These are phyloP conservation scores for Macrophomina pseudophaseolina DNA, from an alignment of 2,329 filamentous ascomycete genomes.

Conservation along the genomic window DNA sequence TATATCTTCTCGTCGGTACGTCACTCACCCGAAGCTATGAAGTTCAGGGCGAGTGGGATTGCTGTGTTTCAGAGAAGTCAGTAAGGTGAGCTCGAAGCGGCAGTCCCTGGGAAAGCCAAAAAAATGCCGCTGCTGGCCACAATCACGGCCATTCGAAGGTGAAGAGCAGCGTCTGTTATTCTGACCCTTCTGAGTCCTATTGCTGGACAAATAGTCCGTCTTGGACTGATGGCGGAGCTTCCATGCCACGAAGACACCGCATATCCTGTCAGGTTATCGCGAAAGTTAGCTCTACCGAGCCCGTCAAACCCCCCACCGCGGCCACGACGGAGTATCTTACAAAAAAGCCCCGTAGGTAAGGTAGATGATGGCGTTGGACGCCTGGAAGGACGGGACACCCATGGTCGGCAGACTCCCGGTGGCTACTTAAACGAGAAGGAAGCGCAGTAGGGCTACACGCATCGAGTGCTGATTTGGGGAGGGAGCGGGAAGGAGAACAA, in stretches of 20 bases:
- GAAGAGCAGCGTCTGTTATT: constrained; percentile 25
- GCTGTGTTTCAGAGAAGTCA: constrained; percentile 54
- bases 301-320: not conserved
- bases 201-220: constrained; percentile 74
- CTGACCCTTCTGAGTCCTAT: constrained; percentile 85
- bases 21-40: constrained; percentile 89
- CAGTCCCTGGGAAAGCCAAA: not conserved
- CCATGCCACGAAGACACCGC: constrained; percentile 66
- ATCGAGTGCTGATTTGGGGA: not conserved
- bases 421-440: not conserved
- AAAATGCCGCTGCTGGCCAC: not conserved
- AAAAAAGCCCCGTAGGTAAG: constrained; percentile 78
- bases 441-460: not conserved
- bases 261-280: constrained; percentile 53
- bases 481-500: not conserved
- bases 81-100: not conserved
- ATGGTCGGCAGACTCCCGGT: constrained; percentile 52
- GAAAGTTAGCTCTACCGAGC: constrained; percentile 28
- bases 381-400: constrained; percentile 75
- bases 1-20: not conserved
- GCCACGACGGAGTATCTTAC: constrained; percentile 54
- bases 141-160: not conserved
- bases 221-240: constrained; percentile 66
- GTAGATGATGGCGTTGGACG: constrained; percentile 84
- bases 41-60: constrained; percentile 81